These are phyloP conservation scores for Clohesyomyces aquaticus DNA, from an alignment of 495 filamentous ascomycete genomes.

Conservation along the genomic window DNA sequence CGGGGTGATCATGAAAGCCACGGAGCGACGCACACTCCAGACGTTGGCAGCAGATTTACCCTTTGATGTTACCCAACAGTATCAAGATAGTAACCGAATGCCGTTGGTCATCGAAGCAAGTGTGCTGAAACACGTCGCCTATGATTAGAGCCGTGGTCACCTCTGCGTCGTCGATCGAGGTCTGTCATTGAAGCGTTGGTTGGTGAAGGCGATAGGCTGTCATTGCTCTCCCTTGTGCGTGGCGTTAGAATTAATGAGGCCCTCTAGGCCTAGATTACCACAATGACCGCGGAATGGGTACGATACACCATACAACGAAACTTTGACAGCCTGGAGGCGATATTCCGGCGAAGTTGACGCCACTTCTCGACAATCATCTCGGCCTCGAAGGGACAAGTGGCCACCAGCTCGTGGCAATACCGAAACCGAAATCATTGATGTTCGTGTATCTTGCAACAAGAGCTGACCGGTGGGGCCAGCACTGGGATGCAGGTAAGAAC, in stretches of 20 bases:
- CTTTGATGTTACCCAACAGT: not conserved
- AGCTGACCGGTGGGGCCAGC: not conserved
- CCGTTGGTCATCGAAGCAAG: not conserved
- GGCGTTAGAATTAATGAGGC: not conserved
- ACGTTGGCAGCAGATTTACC: not conserved
- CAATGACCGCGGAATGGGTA: not conserved
- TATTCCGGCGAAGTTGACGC: not conserved
- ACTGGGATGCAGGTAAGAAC: not conserved
- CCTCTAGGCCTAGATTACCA: not conserved
- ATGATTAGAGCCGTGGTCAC: not conserved
- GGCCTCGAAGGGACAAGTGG: not conserved
- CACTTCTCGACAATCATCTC: not conserved
- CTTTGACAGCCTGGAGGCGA: not conserved
- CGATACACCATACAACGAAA: not conserved
- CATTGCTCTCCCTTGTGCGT: not conserved
- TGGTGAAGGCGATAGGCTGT: not conserved
- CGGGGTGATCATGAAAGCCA: not conserved
- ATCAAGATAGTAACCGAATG: not conserved
- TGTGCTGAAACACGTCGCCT: not conserved
- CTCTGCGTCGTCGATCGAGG: not conserved
- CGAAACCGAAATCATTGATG: not conserved
- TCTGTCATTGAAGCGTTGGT: not conserved
- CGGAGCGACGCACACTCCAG: not conserved
- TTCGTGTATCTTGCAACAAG: not conserved
- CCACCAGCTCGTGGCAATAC: not conserved